Evolutionary conservation across 805 yeast genomes (phyloP).

Genomic region (Candida silvicultrix): DNA sequence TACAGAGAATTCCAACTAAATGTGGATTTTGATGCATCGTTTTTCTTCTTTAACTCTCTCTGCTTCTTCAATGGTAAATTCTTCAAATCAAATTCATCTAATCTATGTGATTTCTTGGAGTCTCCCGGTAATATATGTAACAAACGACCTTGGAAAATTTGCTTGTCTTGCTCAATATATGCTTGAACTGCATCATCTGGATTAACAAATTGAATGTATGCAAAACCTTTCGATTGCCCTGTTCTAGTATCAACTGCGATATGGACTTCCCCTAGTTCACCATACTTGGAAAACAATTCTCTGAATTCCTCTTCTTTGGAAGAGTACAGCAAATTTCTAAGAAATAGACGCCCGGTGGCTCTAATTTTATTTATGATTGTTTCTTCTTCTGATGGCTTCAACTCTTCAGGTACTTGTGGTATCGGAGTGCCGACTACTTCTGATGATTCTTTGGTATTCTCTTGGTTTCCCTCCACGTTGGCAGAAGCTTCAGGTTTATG

Average conservation of each 20-base stretch:
- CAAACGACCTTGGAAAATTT: slow-evolving; percentile 89
- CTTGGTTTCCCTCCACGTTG: slow-evolving; percentile 9
- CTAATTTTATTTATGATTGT: slow-evolving; percentile 43
- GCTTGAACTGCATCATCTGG: slow-evolving; percentile 74
- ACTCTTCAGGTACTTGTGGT: slow-evolving; percentile 13
- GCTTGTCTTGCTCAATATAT: slow-evolving; percentile 68
- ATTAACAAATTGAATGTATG: slow-evolving; percentile 68
- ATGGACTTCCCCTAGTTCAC: slow-evolving; percentile 82
- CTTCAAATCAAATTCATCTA: slow-evolving; percentile 87
- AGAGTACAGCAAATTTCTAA: slow-evolving; percentile 78
- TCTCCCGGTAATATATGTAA: slow-evolving; percentile 86
- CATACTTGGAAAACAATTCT: slow-evolving; percentile 58
- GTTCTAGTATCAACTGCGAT: slow-evolving; percentile 87
- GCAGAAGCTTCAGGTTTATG: slow-evolving; percentile 1
- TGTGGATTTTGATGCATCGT: slow-evolving; percentile 77
- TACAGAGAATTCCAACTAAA: slow-evolving; percentile 94
- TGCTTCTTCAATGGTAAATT: slow-evolving; percentile 92
- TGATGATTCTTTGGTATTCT: slow-evolving; percentile 9
- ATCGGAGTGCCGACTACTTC: slow-evolving; percentile 4
- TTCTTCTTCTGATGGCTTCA: slow-evolving; percentile 38
- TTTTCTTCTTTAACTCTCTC: slow-evolving; percentile 74
- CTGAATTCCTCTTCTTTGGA: slow-evolving; percentile 76
- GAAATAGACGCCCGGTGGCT: slow-evolving; percentile 74
- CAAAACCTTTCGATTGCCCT: slow-evolving; percentile 89
- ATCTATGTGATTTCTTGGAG: slow-evolving; percentile 68